Base-by-base conservation (phyloP, 1,284 basidiomycete species). In the Schizophyllum commune region DNA sequence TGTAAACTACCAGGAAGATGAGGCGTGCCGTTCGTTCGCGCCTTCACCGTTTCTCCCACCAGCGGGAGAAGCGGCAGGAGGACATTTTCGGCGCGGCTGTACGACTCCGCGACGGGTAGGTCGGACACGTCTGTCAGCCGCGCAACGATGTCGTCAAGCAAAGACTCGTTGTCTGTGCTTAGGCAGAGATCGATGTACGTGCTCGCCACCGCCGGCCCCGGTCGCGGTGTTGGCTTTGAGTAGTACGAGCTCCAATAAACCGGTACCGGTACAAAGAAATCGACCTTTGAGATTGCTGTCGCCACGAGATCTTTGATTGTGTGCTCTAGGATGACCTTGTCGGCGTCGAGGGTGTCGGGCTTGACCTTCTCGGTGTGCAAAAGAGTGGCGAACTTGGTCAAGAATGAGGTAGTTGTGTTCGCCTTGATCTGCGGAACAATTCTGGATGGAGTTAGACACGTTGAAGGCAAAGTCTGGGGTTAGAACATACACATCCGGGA, bases 141-240 rank as follows among this genome's bases (percentile, higher is more conserved):
- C 47, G 57, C 56, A 33, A 58, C 27, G 56, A 61, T 32, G 9
- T 27, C 32, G 9, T 53, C 52, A 5, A 21, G 47, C 32, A 61
- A 51, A 33, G 57, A 55, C 5, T 15, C n/a, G 33, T 61, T 56
- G 17, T 33, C 47, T 47, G 51, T 22, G n/a, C 19, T 27, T 32
- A 58, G 56, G 55, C 60, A 61, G 17, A 57, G 55, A 32, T 58
- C 51, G 56, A 61, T 61, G 60, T 39, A 61, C 19, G 52, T 54
- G 47, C 55, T 47, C 15, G 39, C 39, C 17, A 47, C 13, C 39
- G 9, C 13, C 39, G 39, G 39, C 13, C 17, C 39, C 39, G 39
- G 39, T 17, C 17, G 39, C 39, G 9, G 39, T 17, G 27, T 27
- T 27, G 27, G 27, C 27, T 47, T 13, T 47, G 13, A 11, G 39